Conservation (phyloP, 768 basidiomycete genomes). For the Serendipita sp. region DNA sequence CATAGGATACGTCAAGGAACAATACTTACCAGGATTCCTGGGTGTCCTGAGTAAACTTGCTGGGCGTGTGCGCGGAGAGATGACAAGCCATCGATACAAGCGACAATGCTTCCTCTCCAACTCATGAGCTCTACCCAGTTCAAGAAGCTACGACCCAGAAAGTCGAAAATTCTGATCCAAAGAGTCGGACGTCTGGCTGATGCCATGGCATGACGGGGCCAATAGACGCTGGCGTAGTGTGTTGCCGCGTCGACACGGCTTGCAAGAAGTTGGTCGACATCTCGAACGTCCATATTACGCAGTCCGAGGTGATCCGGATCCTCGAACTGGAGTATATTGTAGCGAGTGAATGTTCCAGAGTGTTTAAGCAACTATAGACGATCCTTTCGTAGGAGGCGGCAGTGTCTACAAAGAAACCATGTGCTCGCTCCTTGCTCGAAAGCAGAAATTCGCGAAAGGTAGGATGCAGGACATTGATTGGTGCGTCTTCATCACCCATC, state of each 20-base stretch:
- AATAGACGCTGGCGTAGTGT: background rate
- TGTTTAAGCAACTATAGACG: background rate
- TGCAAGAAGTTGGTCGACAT: background rate
- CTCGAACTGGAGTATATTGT: background rate
- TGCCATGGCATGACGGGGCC: background rate
- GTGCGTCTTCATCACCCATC: background rate
- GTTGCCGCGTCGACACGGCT: background rate
- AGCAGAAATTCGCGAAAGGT: background rate
- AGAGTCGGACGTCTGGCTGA: background rate
- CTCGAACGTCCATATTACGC: background rate
- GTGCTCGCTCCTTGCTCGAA: background rate
- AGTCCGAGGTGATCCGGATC: background rate
- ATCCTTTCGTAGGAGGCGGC: background rate
- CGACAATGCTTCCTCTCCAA: background rate
- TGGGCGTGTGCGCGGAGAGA: too few species aligned
- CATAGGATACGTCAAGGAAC: too few species aligned
- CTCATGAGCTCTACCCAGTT: slow-evolving; percentile 4
- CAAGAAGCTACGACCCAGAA: background rate
- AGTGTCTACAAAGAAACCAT: background rate
- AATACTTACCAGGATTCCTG: background rate
- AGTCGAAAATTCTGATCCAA: background rate
- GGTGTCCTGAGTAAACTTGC: background rate
- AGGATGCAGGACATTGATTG: slow-evolving; percentile 1
- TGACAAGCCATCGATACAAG: background rate
- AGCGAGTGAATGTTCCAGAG: background rate